Percentiles rank a stretch among this genome's conserved stretches.
Evolutionary conservation across 352 stramenopile genomes (phyloP).

Genomic region (Pythium dissotocum): DNA sequence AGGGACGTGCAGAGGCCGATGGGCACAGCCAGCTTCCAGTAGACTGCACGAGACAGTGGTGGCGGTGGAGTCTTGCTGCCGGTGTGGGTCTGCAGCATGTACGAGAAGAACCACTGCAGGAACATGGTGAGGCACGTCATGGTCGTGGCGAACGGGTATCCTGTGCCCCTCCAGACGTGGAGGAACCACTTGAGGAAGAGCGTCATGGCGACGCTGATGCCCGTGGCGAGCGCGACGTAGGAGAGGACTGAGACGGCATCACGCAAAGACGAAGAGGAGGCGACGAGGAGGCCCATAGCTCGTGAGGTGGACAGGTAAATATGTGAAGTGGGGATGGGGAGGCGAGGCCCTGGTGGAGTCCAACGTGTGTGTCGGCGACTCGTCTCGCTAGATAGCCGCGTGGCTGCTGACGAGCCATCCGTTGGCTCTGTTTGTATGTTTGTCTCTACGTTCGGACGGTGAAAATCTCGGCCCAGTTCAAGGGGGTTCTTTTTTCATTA

Average conservation of each 20-base stretch:
- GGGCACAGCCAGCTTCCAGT: conserved; percentile 69
- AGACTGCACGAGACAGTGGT: conserved; percentile 34
- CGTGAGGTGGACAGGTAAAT: neutral
- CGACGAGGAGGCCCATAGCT: neutral
- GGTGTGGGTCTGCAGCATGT: conserved; percentile 35
- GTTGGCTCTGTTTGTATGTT: neutral
- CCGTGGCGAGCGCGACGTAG: conserved; percentile 71
- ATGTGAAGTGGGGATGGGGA: neutral
- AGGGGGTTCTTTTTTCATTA: neutral
- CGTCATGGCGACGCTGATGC: conserved; percentile 78
- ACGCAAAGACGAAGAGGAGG: conserved; percentile 26
- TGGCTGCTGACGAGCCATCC: neutral
- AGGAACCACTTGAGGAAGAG: conserved; percentile 85
- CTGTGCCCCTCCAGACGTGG: conserved; percentile 56
- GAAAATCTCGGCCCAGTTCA: neutral
- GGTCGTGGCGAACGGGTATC: conserved; percentile 70
- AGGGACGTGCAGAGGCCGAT: conserved; percentile 77
- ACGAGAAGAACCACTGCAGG: conserved; percentile 63
- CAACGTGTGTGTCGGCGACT: no score
- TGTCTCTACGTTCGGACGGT: no score
- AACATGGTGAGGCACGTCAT: conserved; percentile 82
- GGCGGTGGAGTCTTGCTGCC: conserved; percentile 33
- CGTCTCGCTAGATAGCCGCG: neutral
- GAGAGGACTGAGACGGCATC: conserved; percentile 60
- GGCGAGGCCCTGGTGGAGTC: no score